These are phyloP conservation scores for Manihot esculenta DNA, from an alignment of 441 rosid genomes.

Conservation along the genomic window DNA sequence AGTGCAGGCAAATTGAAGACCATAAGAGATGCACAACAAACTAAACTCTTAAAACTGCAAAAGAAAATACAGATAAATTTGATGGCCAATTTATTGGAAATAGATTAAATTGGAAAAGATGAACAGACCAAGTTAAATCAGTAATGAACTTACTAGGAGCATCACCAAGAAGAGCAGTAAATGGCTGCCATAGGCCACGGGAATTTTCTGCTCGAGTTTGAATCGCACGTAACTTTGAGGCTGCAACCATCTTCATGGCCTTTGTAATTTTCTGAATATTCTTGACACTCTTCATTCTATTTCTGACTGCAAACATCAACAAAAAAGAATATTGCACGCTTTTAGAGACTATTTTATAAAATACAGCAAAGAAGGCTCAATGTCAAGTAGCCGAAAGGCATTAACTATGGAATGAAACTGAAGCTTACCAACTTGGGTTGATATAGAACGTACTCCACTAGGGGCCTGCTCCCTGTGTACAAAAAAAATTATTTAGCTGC, in stretches of 20 bases:
- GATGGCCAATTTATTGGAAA: background rate
- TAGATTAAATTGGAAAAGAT: background rate
- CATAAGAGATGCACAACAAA: background rate
- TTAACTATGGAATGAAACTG: background rate
- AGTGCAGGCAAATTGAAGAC: background rate
- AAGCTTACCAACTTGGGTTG: conserved; percentile 84
- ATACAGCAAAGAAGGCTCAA: conserved; percentile 6
- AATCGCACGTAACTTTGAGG: conserved; percentile 87
- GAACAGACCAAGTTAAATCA: background rate
- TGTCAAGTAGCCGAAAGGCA: background rate
- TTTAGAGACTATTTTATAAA: background rate
- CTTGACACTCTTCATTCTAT: conserved; percentile 97
- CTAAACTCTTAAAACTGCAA: background rate
- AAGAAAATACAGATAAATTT: background rate
- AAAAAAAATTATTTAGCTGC: conserved; percentile 17
- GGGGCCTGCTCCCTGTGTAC: conserved; percentile 67
- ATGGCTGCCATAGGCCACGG: conserved; percentile 97
- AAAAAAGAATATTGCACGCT: conserved; percentile 14
- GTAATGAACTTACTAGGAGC: conserved; percentile 59
- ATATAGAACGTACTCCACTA: conserved; percentile 69
- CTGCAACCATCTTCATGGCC: conserved; percentile 99
- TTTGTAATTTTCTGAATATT: conserved; percentile 96
- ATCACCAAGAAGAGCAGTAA: conserved; percentile 96
- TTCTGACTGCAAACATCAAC: conserved; percentile 54
- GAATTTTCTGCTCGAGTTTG: conserved; percentile 86